Conservation (phyloP, 192 early-diverging fungal species). For the Podila clonocystis region DNA sequence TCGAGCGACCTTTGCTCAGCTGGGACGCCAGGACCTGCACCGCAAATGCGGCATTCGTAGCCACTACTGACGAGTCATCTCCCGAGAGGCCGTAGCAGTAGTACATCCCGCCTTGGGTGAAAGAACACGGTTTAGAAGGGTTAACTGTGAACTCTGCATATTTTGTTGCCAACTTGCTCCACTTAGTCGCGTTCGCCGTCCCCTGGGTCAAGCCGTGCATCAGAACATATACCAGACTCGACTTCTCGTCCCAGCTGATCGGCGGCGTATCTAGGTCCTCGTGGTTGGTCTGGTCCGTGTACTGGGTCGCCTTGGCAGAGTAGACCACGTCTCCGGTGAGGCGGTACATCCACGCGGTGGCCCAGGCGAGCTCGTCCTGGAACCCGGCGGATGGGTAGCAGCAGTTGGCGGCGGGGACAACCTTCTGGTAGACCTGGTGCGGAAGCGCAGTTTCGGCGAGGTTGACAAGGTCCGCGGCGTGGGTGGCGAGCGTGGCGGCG, state of each 20-base stretch:
- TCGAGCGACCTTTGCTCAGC: background rate
- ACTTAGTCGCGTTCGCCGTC: constrained; percentile 30
- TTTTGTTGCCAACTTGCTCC: constrained; percentile 41
- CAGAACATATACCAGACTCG: constrained; percentile 54
- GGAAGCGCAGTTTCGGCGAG: constrained; percentile 56
- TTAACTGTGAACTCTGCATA: constrained; percentile 42
- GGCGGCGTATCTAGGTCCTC: background rate
- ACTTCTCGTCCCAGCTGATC: constrained; percentile 61
- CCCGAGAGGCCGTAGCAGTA: constrained; percentile 28
- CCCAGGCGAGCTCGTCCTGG: constrained; percentile 57
- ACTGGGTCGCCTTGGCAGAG: constrained; percentile 49
- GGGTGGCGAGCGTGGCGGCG: constrained; percentile 35
- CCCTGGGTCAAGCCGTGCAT: constrained; percentile 40
- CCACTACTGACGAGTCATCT: constrained; percentile 20
- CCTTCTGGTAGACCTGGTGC: constrained; percentile 42
- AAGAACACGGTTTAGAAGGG: constrained; percentile 8
- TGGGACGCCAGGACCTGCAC: constrained; percentile 4
- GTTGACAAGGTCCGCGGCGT: constrained; percentile 48
- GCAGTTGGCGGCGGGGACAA: constrained; percentile 42
- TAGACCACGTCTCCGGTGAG: constrained; percentile 54
- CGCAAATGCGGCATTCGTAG: constrained; percentile 31
- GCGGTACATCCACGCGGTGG: constrained; percentile 60
- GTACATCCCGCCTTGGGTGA: constrained; percentile 55
- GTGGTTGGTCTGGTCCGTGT: constrained; percentile 33
- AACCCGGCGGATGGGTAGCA: constrained; percentile 53